Conservation (phyloP, 371 early-diverging fungal species). For the Mucor sp. region DNA sequence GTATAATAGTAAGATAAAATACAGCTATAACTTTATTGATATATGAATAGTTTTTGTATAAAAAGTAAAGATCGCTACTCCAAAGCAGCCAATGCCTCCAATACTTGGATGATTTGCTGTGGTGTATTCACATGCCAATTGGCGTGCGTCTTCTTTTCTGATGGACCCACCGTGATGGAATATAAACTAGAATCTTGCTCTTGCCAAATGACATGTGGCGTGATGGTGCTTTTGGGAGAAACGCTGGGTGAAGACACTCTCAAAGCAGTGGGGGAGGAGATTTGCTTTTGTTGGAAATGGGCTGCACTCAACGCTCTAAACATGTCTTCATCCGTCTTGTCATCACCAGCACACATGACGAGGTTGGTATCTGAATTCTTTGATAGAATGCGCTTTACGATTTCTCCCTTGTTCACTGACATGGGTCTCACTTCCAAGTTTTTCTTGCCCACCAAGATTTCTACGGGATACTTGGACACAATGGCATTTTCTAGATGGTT, state of each 20-base stretch:
- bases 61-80: neutral
- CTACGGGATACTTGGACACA: constrained; percentile 86
- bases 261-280: neutral
- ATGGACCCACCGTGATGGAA: constrained; percentile 73
- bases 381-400: constrained; percentile 80
- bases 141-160: constrained; percentile 81
- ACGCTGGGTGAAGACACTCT: neutral
- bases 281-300: constrained; percentile 8
- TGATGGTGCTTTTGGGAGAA: constrained; percentile 17
- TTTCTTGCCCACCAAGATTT: constrained; percentile 95
- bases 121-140: constrained; percentile 74
- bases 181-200: constrained; percentile 13
- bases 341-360: constrained; percentile 95
- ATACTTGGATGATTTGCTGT: constrained; percentile 38
- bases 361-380: constrained; percentile 75
- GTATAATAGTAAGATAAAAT: too few species aligned
- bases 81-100: neutral
- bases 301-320: constrained; percentile 55
- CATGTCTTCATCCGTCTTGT: constrained; percentile 98
- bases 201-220: constrained; percentile 8
- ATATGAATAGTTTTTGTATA: neutral
- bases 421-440: constrained; percentile 92
- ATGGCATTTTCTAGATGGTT: constrained; percentile 86
- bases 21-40: neutral
- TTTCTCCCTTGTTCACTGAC: constrained; percentile 89